Base-by-base conservation (phyloP, 139 green algal genomes). In the Chlorella vulgaris region DNA sequence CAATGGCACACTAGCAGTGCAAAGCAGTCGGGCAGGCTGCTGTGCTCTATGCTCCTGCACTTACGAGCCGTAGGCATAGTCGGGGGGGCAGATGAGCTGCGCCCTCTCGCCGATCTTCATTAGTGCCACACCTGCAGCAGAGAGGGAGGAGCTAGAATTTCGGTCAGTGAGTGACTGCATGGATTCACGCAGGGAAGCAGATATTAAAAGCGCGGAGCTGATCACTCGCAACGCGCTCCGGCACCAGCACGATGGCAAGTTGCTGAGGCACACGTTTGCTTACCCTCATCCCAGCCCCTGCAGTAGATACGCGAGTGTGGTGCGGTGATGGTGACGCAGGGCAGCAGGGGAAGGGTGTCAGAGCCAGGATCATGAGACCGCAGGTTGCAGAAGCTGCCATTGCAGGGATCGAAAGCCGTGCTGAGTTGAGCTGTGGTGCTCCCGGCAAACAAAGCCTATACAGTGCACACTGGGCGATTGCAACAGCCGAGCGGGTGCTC, bases 201-300 rank as follows among this genome's bases (percentile, higher is more conserved):
- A n/a, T n/a, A n/a, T n/a, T n/a, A n/a, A n/a, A n/a, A n/a, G n/a
- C n/a, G n/a, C n/a, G n/a, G n/a, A n/a, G n/a, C n/a, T n/a, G n/a
- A n/a, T n/a, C n/a, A n/a, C n/a, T n/a, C n/a, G n/a, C n/a, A n/a
- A n/a, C n/a, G n/a, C n/a, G n/a, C n/a, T n/a, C n/a, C n/a, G n/a
- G n/a, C n/a, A n/a, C 35, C 24, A 13, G 65, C 31, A 50, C 31
- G 65, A 31, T 47, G 33, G 31, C 31, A n/a, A 13, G 33, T 50
- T 43, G 33, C 19, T 26, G 3, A 4, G 4, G n/a, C n/a, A n/a
- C n/a, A n/a, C n/a, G n/a, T n/a, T n/a, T 15, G 21, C 53, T 83
- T 76, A 81, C 83, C 83, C 58, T 85, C 84, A 47, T 88, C 84
- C 84, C 84, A 88, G 69, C 84, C 84, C 18, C 60, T 60, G 29